Evolutionary conservation across 2,329 filamentous ascomycete species (phyloP).

Genomic region (Cordyceps sp.): DNA sequence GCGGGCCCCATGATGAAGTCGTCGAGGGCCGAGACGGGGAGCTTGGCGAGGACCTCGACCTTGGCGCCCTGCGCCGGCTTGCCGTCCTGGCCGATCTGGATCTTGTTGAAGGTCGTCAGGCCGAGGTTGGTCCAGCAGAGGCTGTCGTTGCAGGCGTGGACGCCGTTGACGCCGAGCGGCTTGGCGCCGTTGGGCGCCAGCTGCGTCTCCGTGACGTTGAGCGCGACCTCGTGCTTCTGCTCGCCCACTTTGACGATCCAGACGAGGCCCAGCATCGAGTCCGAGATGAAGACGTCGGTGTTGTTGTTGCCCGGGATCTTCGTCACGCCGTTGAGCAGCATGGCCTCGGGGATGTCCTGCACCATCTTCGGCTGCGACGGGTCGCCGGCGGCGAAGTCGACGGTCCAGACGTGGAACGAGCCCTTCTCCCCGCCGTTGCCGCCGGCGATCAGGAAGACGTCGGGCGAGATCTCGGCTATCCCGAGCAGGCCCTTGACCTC

Average conservation of each 20-base stretch:
- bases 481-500: neutral
- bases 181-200: neutral
- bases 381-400: neutral
- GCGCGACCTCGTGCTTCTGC: neutral
- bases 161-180: slow-evolving; percentile 1
- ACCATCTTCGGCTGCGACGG: neutral
- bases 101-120: neutral
- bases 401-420: slow-evolving; percentile 1
- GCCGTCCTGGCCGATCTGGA: neutral
- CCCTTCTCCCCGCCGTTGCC: slow-evolving; percentile 2
- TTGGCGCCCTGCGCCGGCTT: neutral
- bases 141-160: neutral
- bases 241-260: neutral
- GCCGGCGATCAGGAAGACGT: slow-evolving; percentile 1
- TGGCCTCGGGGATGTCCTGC: neutral
- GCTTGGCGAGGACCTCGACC: neutral
- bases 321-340: slow-evolving; percentile 1
- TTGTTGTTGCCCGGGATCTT: neutral
- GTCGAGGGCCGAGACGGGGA: neutral
- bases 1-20: neutral
- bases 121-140: slow-evolving; percentile 2
- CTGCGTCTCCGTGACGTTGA: neutral
- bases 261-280: slow-evolving; percentile 1
- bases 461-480: slow-evolving; percentile 1
- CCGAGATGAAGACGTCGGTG: slow-evolving; percentile 1